These are phyloP conservation scores for Leersia perrieri DNA, from an alignment of 176 grass and related monocot genomes.

Conservation along the genomic window DNA sequence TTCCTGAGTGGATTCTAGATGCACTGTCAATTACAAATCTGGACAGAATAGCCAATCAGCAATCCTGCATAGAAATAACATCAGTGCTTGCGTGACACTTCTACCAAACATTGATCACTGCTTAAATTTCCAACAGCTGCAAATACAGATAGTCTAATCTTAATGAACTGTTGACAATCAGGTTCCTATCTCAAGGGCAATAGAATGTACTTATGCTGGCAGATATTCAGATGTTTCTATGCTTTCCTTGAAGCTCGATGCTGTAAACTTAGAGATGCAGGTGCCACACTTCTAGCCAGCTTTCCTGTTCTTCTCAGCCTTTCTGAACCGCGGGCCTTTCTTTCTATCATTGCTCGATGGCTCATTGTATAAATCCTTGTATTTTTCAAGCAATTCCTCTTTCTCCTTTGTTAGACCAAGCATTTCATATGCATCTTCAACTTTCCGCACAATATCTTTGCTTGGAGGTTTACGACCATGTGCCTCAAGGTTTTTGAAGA, in stretches of 20 bases:
- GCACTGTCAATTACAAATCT: background rate
- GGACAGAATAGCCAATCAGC: background rate
- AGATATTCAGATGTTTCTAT: slow-evolving; percentile 14
- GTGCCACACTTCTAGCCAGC: slow-evolving; percentile 16
- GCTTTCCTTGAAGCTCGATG: background rate
- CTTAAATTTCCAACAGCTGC: background rate
- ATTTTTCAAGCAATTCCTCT: slow-evolving; percentile 58
- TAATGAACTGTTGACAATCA: background rate
- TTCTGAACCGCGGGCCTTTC: slow-evolving; percentile 41
- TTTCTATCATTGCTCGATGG: slow-evolving; percentile 28
- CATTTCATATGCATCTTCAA: slow-evolving; percentile 79
- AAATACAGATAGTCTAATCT: slow-evolving; percentile 1
- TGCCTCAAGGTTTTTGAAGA: slow-evolving; percentile 69
- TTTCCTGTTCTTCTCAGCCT: background rate
- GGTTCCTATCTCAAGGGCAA: slow-evolving; percentile 9
- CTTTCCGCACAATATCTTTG: slow-evolving; percentile 71
- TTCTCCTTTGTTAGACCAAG: slow-evolving; percentile 73
- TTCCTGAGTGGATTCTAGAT: background rate
- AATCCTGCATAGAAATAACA: background rate
- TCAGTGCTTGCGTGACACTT: background rate
- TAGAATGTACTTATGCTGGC: background rate
- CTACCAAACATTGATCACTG: background rate
- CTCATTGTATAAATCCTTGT: slow-evolving; percentile 55
- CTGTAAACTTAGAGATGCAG: background rate
- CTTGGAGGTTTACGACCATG: slow-evolving; percentile 60